These are phyloP conservation scores for Populus alba DNA, from an alignment of 345 rosid genomes.

Conservation along the genomic window DNA sequence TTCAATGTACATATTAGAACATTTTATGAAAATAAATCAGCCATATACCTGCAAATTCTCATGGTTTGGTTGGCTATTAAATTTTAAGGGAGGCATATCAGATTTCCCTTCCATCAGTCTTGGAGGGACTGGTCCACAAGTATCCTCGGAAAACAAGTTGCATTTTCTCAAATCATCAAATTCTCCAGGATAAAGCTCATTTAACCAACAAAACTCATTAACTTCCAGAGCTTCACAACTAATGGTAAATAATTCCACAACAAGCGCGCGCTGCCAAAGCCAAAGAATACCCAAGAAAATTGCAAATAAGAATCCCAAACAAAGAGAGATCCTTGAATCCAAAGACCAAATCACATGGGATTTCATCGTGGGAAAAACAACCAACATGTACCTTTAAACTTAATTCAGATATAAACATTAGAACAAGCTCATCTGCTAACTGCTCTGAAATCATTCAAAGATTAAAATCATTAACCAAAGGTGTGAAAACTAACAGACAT, in stretches of 20 bases:
- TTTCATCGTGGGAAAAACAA: not conserved
- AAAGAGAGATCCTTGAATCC: not conserved
- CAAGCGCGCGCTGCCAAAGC: conserved; percentile 52
- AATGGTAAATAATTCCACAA: conserved; percentile 47
- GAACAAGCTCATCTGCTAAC: conserved; percentile 69
- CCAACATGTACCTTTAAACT: conserved; percentile 56
- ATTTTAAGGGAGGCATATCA: conserved; percentile 28
- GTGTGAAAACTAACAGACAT: not conserved
- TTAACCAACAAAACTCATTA: conserved; percentile 45
- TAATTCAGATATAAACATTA: conserved; percentile 69
- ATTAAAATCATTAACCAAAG: conserved; percentile 7
- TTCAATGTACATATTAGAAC: not conserved
- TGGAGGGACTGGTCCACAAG: conserved; percentile 45
- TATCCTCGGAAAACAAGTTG: conserved; percentile 48
- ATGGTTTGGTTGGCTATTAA: conserved; percentile 36
- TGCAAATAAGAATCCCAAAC: not conserved
- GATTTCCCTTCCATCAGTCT: conserved; percentile 38
- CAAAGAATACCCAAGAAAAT: conserved; percentile 17
- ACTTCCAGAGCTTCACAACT: conserved; percentile 46
- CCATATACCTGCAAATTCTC: conserved; percentile 60
- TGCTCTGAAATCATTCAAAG: conserved; percentile 48
- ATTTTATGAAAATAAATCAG: not conserved
- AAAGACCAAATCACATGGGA: not conserved
- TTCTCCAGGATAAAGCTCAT: conserved; percentile 78
- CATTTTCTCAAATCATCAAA: conserved; percentile 52